Percentiles rank a stretch among this genome's conserved stretches.
Conservation (phyloP, 2,329 filamentous ascomycete species). For the Ceratocystis alfenasii region DNA sequence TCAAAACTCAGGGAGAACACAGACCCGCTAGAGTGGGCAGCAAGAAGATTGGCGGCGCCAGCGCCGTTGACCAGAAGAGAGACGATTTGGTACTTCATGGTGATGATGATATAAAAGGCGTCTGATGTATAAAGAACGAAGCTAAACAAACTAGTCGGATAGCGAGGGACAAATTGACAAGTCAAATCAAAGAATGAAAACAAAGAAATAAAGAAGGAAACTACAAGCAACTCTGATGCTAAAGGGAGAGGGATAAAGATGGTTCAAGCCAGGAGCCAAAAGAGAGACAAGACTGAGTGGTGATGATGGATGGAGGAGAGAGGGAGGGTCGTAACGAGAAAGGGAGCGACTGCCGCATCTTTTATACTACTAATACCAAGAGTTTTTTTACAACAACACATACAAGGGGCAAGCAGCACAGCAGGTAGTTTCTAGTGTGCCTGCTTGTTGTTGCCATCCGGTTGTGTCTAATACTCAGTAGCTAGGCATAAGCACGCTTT, state of each 20-base stretch:
- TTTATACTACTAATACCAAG: background rate
- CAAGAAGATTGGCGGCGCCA: slow-evolving; percentile 23
- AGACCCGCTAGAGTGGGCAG: slow-evolving; percentile 24
- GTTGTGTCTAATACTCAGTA: too few relatives aligned
- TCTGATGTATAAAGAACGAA: background rate
- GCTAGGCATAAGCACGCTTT: background rate
- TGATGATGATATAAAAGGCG: background rate
- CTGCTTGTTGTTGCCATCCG: background rate
- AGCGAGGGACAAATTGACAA: background rate
- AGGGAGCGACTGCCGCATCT: background rate
- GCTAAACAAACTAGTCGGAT: background rate
- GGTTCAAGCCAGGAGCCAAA: background rate
- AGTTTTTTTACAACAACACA: background rate
- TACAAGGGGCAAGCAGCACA: background rate
- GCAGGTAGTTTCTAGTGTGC: background rate
- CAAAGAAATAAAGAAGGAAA: background rate
- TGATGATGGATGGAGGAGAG: background rate
- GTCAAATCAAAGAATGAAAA: background rate
- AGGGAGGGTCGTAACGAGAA: background rate
- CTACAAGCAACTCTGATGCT: background rate
- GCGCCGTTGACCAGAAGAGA: slow-evolving; percentile 20
- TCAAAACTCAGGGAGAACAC: slow-evolving; percentile 23
- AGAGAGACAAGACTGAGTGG: background rate
- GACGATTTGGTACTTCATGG: slow-evolving; percentile 17
- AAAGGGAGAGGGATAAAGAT: background rate